Evolutionary conservation across 2,329 filamentous ascomycete genomes (phyloP).

Genomic region (Colletotrichum siamense): DNA sequence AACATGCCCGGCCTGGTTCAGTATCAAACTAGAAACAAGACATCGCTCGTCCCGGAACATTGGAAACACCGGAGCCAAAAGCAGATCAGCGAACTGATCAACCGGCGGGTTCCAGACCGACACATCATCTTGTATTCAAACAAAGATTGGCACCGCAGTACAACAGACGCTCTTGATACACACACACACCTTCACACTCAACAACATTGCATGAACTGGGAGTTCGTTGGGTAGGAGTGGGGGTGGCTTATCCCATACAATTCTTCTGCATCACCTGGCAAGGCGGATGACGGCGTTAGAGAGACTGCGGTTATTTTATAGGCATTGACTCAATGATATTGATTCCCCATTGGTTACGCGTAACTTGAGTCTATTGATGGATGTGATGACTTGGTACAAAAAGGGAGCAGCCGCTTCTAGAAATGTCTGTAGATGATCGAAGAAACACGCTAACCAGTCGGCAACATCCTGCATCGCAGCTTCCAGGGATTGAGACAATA

Average conservation of each 20-base stretch:
- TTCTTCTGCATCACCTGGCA: conserved; percentile 21
- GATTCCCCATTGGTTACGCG: neutral
- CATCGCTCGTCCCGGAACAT: neutral
- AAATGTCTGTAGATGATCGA: neutral
- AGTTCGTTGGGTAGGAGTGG: conserved; percentile 5
- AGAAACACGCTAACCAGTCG: fast-evolving
- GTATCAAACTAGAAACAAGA: neutral
- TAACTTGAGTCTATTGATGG: neutral
- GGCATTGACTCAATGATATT: conserved; percentile 19
- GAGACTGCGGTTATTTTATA: conserved; percentile 15
- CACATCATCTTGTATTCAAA: conserved; percentile 4
- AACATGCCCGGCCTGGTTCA: neutral
- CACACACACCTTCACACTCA: neutral
- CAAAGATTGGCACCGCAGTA: neutral
- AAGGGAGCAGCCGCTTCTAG: neutral
- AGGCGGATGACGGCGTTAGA: conserved; percentile 20
- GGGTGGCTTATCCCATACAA: neutral
- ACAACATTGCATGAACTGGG: conserved; percentile 20
- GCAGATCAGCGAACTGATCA: neutral
- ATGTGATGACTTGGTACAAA: neutral
- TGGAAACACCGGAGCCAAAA: neutral
- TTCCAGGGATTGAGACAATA: fast-evolving
- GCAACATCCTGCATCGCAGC: fast-evolving
- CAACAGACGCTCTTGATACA: neutral
- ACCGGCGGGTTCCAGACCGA: neutral